Conservation (phyloP, 192 early-diverging fungal species). For the Rhizophagus sp. region DNA sequence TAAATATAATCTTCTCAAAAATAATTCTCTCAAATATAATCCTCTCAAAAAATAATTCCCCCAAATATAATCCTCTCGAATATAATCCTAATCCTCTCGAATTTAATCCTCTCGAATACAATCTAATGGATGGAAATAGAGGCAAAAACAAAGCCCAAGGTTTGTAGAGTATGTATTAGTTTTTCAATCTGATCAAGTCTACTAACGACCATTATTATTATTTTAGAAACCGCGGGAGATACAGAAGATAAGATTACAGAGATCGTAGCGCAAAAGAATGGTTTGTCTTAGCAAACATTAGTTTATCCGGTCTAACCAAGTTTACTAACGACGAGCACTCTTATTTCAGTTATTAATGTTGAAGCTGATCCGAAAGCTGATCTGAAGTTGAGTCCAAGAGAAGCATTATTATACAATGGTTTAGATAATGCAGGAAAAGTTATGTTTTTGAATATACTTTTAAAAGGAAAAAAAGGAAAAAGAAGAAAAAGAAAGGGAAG, state of each 20-base stretch:
- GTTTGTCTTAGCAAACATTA: constrained; percentile 27
- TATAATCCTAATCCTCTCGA: too few species aligned
- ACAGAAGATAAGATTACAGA: not conserved
- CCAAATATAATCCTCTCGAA: too few species aligned
- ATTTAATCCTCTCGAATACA: constrained; percentile 23
- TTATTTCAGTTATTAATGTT: constrained; percentile 12
- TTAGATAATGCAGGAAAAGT: too few species aligned
- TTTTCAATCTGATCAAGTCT: not conserved
- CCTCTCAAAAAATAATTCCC: too few species aligned
- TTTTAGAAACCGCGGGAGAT: constrained; percentile 22
- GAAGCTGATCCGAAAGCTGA: not conserved
- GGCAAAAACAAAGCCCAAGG: too few species aligned
- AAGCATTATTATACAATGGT: too few species aligned
- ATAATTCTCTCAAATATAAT: too few species aligned
- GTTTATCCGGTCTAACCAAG: constrained; percentile 27
- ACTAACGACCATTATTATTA: constrained; percentile 23
- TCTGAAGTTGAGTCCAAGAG: constrained; percentile 24
- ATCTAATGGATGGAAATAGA: not conserved
- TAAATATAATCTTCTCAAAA: too few species aligned
- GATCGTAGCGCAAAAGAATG: constrained; percentile 24
- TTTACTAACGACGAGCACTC: constrained; percentile 13
- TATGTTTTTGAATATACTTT: too few species aligned
- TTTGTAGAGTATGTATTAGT: too few species aligned
- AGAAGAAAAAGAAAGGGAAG: too few species aligned
- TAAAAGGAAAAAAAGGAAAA: too few species aligned